These are phyloP conservation scores for Penicillium turbatum DNA, from an alignment of 495 filamentous ascomycete species.

Conservation along the genomic window DNA sequence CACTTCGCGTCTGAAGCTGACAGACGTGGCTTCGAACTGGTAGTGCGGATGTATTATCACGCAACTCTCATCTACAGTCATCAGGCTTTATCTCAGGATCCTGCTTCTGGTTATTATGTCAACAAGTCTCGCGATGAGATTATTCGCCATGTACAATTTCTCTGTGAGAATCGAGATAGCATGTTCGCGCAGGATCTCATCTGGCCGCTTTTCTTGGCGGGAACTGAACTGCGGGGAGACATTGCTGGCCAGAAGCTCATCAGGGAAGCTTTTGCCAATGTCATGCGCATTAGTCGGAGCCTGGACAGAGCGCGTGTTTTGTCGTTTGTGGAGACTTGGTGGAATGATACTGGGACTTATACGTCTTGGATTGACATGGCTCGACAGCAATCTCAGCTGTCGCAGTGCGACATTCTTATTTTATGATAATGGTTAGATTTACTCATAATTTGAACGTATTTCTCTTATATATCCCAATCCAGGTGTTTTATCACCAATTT, in stretches of 20 bases:
- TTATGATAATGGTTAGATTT: too few relatives aligned
- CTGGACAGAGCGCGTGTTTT: constrained; percentile 16
- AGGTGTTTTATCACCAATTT: too few relatives aligned
- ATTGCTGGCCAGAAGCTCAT: constrained; percentile 9
- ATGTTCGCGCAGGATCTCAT: constrained; percentile 25
- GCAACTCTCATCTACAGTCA: constrained; percentile 25
- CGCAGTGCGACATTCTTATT: constrained; percentile 4
- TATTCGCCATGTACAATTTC: constrained; percentile 12
- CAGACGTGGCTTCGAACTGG: constrained; percentile 14
- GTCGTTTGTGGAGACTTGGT: constrained; percentile 15
- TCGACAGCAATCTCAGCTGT: neutral
- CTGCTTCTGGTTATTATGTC: neutral
- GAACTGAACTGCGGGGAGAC: constrained; percentile 19
- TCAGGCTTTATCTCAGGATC: constrained; percentile 16
- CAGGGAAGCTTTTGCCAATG: constrained; percentile 3
- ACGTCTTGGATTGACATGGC: constrained; percentile 17
- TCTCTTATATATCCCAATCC: too few relatives aligned
- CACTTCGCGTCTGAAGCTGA: constrained; percentile 17
- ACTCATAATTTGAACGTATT: too few relatives aligned
- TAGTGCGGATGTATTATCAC: constrained; percentile 25
- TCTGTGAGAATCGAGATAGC: constrained; percentile 14
- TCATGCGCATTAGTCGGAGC: constrained; percentile 19
- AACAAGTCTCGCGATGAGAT: constrained; percentile 19
- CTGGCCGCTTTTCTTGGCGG: constrained; percentile 27
- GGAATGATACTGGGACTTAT: neutral